Conservation (phyloP, 139 green algal species). For the Gonium pectorale region DNA sequence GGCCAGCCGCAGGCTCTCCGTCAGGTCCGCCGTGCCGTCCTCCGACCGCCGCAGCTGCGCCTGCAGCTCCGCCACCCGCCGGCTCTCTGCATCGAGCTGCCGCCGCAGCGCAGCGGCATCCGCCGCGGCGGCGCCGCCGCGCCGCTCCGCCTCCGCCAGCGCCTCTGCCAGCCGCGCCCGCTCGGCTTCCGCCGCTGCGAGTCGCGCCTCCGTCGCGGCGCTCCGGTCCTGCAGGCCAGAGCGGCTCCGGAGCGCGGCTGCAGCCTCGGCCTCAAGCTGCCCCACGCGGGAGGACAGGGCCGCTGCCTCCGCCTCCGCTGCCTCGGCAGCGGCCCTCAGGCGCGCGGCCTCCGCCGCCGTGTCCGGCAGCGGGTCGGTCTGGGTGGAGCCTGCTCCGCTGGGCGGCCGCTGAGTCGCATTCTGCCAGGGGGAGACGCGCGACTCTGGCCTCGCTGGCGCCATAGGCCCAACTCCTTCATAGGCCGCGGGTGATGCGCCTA, state of each 20-base stretch:
- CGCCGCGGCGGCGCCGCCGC: neutral
- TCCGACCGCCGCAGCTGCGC: neutral
- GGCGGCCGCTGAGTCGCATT: neutral
- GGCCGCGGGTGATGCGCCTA: neutral
- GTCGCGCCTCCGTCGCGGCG: neutral
- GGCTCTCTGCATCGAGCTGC: slow-evolving; percentile 1
- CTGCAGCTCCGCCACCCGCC: neutral
- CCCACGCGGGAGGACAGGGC: neutral
- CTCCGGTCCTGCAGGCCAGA: neutral
- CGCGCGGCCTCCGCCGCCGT: neutral
- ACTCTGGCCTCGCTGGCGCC: neutral
- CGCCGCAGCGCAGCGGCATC: neutral
- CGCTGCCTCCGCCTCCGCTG: neutral
- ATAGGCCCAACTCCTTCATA: neutral
- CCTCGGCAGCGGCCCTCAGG: neutral
- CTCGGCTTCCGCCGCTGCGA: neutral
- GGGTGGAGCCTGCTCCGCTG: neutral
- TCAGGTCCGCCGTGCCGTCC: neutral
- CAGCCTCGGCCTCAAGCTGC: slow-evolving; percentile 3
- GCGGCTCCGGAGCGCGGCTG: neutral
- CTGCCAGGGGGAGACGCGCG: neutral
- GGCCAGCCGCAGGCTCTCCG: neutral
- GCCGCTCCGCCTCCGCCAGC: neutral
- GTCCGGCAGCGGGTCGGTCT: neutral
- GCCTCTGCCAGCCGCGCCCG: neutral